Base-by-base conservation (phyloP, 805 yeast genomes). In the Saccharomyces mikatae region DNA sequence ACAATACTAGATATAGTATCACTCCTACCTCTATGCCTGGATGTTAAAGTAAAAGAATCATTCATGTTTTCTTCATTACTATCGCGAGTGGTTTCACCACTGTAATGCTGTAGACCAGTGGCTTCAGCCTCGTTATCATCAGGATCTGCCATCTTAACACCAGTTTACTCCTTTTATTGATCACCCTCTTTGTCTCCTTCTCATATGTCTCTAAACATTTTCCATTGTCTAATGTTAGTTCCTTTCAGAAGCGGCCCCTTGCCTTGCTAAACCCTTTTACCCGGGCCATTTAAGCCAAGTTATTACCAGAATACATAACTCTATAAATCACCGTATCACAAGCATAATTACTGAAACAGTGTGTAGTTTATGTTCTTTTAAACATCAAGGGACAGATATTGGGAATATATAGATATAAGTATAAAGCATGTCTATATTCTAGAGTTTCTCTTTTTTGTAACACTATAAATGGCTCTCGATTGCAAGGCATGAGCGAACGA, bases 401-500 rank as follows among this genome's bases (percentile, higher is more conserved):
- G 9, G 6, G 4, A 6, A 11, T 17, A 6, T 17, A 17, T 36
- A 17, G 17, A 31, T 13, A 13, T 31, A 22, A 8, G 24, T 17
- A 36, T 36, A 6, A 6, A 10, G 21, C 24, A 9, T 24, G 24
- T 2, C 10, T 36, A 36, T 17, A 36, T 36, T 17, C 44, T 36
- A 36, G 5, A 17, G 24, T 36, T 36, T 36, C n/a, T 28, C 6
- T 51, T 46, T 4, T 36, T 41, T 49, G 56, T 52, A 41, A 58
- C 57, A 48, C 71, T 72, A 57, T 62, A 64, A 4, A 80, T 74
- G 4, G 84, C 83, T 63, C 90, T 77, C 31, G 83, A 79, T 64
- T 84, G 86, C 62, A 86, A 74, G 1, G 89, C 90, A 65, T 86
- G 92, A 0, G 92, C 92, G 73, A 86, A 85, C 21, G 84, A 80